Percentiles rank a stretch among this genome's conserved stretches.
These are phyloP conservation scores for Cryptococcus sp. DNA, from an alignment of 1,284 basidiomycete species.

Conservation along the genomic window DNA sequence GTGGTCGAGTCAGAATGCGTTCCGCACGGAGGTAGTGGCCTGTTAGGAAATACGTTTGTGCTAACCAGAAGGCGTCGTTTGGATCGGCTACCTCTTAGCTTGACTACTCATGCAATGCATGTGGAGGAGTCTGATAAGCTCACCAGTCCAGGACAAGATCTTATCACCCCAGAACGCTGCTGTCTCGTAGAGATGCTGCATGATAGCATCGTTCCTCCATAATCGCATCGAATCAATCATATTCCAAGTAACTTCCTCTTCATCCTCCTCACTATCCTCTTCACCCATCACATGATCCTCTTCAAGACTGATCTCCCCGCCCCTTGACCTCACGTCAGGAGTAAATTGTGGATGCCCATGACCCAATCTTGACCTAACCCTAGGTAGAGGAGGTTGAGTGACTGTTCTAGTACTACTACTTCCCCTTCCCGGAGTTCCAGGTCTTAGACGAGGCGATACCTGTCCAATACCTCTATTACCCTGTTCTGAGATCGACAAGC, in stretches of 20 bases:
- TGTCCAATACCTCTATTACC: constrained; percentile 30
- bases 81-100: constrained; percentile 62
- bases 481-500: constrained; percentile 48
- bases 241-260: constrained; percentile 62
- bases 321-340: not conserved
- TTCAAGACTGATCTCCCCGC: constrained; percentile 26
- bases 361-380: constrained; percentile 8
- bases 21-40: constrained; percentile 94
- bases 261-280: constrained; percentile 53
- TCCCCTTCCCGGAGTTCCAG: constrained; percentile 4
- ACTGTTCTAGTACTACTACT: not conserved
- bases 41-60: constrained; percentile 92
- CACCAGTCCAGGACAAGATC: constrained; percentile 87
- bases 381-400: not conserved
- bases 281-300: constrained; percentile 54
- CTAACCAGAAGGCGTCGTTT: constrained; percentile 98
- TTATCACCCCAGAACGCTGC: constrained; percentile 99
- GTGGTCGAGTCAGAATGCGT: constrained; percentile 74
- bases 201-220: constrained; percentile 96
- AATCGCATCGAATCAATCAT: constrained; percentile 91
- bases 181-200: constrained; percentile 96
- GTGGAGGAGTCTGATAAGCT: too few relatives aligned
- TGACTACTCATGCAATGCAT: too few relatives aligned
- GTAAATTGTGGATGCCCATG: constrained; percentile 5
- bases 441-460: constrained; percentile 24